phyloP scores from a whole-genome alignment of 2,329 filamentous ascomycete genomes.

The Verticillium nubilum region DNA sequence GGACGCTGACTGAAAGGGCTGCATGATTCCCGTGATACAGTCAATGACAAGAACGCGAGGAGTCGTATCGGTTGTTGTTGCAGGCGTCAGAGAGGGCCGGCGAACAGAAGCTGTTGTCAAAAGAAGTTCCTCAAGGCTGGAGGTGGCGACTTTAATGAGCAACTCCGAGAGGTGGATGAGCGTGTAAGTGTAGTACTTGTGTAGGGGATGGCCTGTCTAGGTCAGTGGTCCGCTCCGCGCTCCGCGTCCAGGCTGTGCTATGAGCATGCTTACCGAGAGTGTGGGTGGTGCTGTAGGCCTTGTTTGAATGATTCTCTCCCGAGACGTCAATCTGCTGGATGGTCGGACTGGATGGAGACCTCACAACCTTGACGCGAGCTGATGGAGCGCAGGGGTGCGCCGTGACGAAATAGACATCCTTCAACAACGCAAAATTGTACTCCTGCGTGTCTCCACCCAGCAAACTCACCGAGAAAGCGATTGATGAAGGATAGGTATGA shows the following conservation, averaged over 20 bases:
- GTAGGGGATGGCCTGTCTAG: constrained; percentile 51
- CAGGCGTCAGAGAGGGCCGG: constrained; percentile 23
- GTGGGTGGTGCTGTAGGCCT: constrained; percentile 39
- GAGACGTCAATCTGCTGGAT: constrained; percentile 52
- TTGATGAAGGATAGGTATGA: constrained; percentile 32
- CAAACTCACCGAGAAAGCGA: constrained; percentile 32
- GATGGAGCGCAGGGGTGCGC: constrained; percentile 60
- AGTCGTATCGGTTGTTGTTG: constrained; percentile 15
- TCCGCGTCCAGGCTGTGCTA: too few relatives aligned
- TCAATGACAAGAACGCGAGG: constrained; percentile 55
- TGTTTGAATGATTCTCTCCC: constrained; percentile 36
- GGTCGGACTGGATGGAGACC: constrained; percentile 54
- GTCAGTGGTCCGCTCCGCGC: neutral
- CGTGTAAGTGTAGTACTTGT: constrained; percentile 57
- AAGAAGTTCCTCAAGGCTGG: constrained; percentile 40
- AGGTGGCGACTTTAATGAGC: constrained; percentile 38
- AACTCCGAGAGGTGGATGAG: constrained; percentile 55
- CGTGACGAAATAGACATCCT: constrained; percentile 61
- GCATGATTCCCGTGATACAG: constrained; percentile 51
- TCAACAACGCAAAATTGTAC: constrained; percentile 39
- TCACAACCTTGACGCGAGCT: constrained; percentile 50
- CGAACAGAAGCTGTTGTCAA: constrained; percentile 24
- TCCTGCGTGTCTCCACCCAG: constrained; percentile 34
- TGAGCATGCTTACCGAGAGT: constrained; percentile 34
- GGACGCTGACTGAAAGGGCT: constrained; percentile 33